Conservation (phyloP, 805 yeast genomes). For the Lachancea lanzarotensis region DNA sequence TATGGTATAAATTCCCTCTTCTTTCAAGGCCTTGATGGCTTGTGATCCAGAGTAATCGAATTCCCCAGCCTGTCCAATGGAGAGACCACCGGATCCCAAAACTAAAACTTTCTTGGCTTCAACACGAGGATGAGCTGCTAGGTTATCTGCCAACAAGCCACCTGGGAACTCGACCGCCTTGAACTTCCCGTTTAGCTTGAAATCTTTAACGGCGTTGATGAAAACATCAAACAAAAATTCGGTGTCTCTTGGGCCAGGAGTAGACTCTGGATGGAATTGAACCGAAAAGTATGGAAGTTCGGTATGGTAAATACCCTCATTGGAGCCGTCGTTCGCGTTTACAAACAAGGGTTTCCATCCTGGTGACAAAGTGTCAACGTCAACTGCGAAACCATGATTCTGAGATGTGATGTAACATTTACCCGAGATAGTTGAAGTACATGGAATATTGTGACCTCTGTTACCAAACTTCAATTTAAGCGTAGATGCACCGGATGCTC, state of each 20-base stretch:
- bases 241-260: conserved; percentile 99
- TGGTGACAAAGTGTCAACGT: conserved; percentile 57
- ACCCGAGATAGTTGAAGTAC: conserved; percentile 83
- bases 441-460: conserved; percentile 98
- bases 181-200: conserved; percentile 45
- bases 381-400: conserved; percentile 98
- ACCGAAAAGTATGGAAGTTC: conserved; percentile 90
- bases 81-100: conserved; percentile 96
- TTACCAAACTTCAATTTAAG: conserved; percentile 92
- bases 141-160: conserved; percentile 67
- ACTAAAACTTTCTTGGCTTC: conserved; percentile 87
- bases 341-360: conserved; percentile 95
- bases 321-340: conserved; percentile 93
- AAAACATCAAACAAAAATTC: conserved; percentile 94
- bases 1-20: conserved; percentile 94
- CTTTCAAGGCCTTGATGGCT: conserved; percentile 96
- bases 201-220: conserved; percentile 69
- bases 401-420: conserved; percentile 98
- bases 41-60: conserved; percentile 98
- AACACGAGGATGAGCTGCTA: conserved; percentile 68
- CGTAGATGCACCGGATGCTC: conserved; percentile 94
- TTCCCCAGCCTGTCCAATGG: conserved; percentile 99
- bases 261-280: conserved; percentile 98
- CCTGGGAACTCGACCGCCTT: conserved; percentile 88
- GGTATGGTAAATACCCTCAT: conserved; percentile 94